A percentile compares a stretch with the other conserved stretches of the same genome.
Conservation (phyloP, 2,329 filamentous ascomycete species). For the Zymoseptoria passerinii region DNA sequence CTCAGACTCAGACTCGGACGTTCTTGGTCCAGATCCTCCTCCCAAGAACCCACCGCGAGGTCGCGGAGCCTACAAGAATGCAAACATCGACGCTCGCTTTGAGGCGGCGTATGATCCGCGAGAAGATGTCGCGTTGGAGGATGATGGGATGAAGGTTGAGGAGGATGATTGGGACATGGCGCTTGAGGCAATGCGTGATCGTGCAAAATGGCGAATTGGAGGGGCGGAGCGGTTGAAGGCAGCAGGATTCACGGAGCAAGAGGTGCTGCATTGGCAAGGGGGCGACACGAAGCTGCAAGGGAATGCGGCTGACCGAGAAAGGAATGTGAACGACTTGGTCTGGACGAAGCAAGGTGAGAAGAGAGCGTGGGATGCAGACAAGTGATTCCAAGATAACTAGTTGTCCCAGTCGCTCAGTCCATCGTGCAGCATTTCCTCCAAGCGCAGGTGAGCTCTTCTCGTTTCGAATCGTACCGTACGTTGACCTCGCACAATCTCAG, state of each 20-base stretch:
- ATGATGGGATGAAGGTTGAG: slow-evolving; percentile 33
- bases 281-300: slow-evolving; percentile 55
- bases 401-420: neutral
- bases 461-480: neutral
- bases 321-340: slow-evolving; percentile 43
- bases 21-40: slow-evolving; percentile 61
- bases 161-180: slow-evolving; percentile 69
- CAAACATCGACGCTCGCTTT: slow-evolving; percentile 74
- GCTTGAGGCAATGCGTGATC: slow-evolving; percentile 68
- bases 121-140: slow-evolving; percentile 43
- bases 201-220: slow-evolving; percentile 66
- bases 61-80: slow-evolving; percentile 52
- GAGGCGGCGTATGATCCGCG: slow-evolving; percentile 54
- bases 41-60: slow-evolving; percentile 50
- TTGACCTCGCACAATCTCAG: neutral
- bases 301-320: slow-evolving; percentile 53
- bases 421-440: neutral
- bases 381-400: slow-evolving; percentile 25
- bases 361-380: slow-evolving; percentile 61
- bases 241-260: slow-evolving; percentile 69
- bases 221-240: slow-evolving; percentile 67
- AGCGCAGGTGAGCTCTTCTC: neutral
- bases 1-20: slow-evolving; percentile 48
- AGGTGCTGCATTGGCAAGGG: slow-evolving; percentile 64
- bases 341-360: slow-evolving; percentile 41